Conservation (phyloP, 371 early-diverging fungal species). For the Apophysomyces trapeziformis region DNA sequence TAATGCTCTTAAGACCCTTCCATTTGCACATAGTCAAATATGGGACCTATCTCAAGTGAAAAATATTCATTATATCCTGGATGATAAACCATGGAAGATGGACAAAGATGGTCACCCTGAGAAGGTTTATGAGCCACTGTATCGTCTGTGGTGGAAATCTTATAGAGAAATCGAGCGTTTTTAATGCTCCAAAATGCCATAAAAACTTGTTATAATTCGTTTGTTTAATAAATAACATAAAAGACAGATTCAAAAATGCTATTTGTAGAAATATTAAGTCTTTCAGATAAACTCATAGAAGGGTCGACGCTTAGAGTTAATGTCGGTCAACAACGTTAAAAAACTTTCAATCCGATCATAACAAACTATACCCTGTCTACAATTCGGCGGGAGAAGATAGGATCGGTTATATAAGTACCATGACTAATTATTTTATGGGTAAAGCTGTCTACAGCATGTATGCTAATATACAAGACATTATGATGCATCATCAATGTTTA, state of each 20-base stretch:
- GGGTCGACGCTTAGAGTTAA: no score
- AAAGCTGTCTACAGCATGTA: no score
- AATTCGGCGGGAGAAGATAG: no score
- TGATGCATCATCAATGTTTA: no score
- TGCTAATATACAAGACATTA: no score
- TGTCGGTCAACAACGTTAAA: no score
- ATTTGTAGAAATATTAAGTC: no score
- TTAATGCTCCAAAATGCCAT: background rate
- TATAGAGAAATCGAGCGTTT: background rate
- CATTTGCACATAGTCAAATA: conserved; percentile 43
- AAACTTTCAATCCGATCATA: no score
- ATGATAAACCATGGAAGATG: conserved; percentile 41
- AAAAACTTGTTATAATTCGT: background rate
- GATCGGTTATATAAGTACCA: no score
- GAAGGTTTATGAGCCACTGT: conserved; percentile 26
- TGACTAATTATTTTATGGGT: no score
- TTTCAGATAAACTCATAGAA: no score
- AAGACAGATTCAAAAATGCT: background rate
- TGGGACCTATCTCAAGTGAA: conserved; percentile 43
- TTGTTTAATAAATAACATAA: background rate
- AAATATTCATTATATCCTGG: conserved; percentile 41
- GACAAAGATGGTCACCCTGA: conserved; percentile 18
- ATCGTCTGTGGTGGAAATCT: conserved; percentile 37
- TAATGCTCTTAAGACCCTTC: conserved; percentile 61
- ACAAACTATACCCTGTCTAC: no score